Evolutionary conservation across 495 filamentous ascomycete genomes (phyloP).

Genomic region (Neurospora sp.): DNA sequence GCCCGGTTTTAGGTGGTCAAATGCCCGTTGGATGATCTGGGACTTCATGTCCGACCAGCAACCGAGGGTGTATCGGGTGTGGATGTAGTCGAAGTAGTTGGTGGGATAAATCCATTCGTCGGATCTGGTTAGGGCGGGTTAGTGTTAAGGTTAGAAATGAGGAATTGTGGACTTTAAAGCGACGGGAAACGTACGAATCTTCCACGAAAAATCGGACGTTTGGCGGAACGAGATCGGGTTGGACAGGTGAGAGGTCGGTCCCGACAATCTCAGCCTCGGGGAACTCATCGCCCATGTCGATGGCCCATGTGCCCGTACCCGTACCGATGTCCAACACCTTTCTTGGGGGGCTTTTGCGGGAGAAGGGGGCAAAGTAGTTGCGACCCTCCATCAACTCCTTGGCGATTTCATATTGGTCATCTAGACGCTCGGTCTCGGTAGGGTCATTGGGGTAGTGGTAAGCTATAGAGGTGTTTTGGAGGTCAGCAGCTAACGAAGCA

Average conservation of each 20-base stretch:
- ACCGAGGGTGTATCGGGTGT: slow-evolving; percentile 37
- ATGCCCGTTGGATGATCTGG: slow-evolving; percentile 28
- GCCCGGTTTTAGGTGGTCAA: slow-evolving; percentile 48
- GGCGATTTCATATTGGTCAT: slow-evolving; percentile 53
- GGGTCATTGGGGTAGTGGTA: slow-evolving; percentile 54
- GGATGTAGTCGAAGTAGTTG: slow-evolving; percentile 36
- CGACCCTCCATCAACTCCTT: slow-evolving; percentile 41
- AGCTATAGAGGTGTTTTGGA: slow-evolving; percentile 22
- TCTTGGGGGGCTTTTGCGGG: slow-evolving; percentile 33
- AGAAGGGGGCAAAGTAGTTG: slow-evolving; percentile 48
- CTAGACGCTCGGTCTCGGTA: slow-evolving; percentile 39
- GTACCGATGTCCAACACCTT: slow-evolving; percentile 61
- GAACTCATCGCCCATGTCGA: slow-evolving; percentile 35
- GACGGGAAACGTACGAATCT: slow-evolving; percentile 25
- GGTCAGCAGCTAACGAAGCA: background rate
- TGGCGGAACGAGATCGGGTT: slow-evolving; percentile 30
- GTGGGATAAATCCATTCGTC: slow-evolving; percentile 15
- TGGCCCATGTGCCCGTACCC: slow-evolving; percentile 48
- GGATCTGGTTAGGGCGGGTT: slow-evolving; percentile 21
- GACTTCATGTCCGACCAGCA: slow-evolving; percentile 33
- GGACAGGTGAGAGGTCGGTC: slow-evolving; percentile 34
- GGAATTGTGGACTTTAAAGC: slow-evolving; percentile 32
- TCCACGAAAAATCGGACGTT: slow-evolving; percentile 40
- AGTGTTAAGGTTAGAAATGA: slow-evolving; percentile 21
- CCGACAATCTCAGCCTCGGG: slow-evolving; percentile 31